Conservation (phyloP, 768 basidiomycete species). For the Neoboletus brunneissimus region DNA sequence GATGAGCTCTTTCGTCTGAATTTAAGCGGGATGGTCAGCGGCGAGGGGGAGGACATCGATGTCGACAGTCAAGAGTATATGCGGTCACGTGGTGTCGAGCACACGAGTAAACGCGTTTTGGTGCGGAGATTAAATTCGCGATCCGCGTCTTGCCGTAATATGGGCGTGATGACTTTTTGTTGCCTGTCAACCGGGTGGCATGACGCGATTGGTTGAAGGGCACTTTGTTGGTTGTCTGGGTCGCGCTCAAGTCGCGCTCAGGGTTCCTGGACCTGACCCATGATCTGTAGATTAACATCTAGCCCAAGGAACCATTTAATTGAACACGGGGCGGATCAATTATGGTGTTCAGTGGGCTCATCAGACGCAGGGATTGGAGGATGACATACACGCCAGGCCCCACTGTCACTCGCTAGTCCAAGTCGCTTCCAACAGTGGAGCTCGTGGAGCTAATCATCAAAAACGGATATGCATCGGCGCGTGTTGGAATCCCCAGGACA, state of each 20-base stretch:
- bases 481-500: neutral
- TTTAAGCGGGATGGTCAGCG: constrained; percentile 17
- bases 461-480: neutral
- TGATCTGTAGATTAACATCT: no score
- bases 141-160: constrained; percentile 20
- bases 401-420: no score
- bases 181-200: neutral
- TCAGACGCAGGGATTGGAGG: no score
- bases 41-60: constrained; percentile 24
- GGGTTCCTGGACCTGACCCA: neutral
- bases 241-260: no score
- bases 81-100: constrained; percentile 29
- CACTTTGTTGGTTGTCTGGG: no score
- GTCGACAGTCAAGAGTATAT: constrained; percentile 29
- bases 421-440: neutral
- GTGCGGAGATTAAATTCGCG: constrained; percentile 28
- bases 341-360: no score
- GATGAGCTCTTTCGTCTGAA: constrained; percentile 26
- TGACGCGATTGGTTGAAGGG: neutral
- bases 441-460: neutral
- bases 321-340: neutral
- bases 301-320: neutral
- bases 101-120: constrained; percentile 33
- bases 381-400: no score
- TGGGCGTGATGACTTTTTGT: neutral